Evolutionary conservation across 257 asterid genomes (phyloP), one percentile per base, ranked within the genome.

Genomic region (Nemophila menziesii): DNA sequence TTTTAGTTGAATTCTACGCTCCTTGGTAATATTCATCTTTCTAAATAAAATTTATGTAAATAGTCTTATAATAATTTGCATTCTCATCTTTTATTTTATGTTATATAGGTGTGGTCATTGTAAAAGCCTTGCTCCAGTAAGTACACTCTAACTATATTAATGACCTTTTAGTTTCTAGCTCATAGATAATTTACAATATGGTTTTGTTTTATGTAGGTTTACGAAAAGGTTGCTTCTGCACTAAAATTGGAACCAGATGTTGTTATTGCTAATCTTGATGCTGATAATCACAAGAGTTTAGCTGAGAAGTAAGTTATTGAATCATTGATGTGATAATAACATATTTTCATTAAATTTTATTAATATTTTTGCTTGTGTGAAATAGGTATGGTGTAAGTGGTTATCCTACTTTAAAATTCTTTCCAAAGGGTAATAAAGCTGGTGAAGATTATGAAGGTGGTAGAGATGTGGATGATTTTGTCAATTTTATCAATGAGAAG

Each of bases 371-470:
- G 36, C 36, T 29, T 29, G 9, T 29, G 36, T 29, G 20, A 20
- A 20, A 27, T 61, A 76, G 86, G 70, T 69, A 72, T 49, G 80
- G 75, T 19, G 71, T 76, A 39, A 69, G 80, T 51, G 80, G 86
- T 49, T 76, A 27, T 61, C 86, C 86, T 22, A 76, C 86, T 14
- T 48, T 76, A 43, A 89, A 85, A 51, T 89, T 89, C 78, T 89
- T 89, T 77, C 93, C 98, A 3, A 89, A 78, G 87, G 75, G 67
- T 61, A 89, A 80, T 69, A 89, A 84, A 69, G 94, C 73, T 27
- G 98, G 98, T 69, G 96, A 84, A 67, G 93, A 80, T 57, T 81
- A 76, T 67, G 93, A 84, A 7, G 96, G 73, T 57, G 81, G 86
- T 26, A 65, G 75, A 48, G 75, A 76, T 34, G 19, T 69, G 19